Evolutionary conservation across 1,284 basidiomycete genomes (phyloP), one percentile per base, ranked within the genome.

Genomic region (Irpex sp.): DNA sequence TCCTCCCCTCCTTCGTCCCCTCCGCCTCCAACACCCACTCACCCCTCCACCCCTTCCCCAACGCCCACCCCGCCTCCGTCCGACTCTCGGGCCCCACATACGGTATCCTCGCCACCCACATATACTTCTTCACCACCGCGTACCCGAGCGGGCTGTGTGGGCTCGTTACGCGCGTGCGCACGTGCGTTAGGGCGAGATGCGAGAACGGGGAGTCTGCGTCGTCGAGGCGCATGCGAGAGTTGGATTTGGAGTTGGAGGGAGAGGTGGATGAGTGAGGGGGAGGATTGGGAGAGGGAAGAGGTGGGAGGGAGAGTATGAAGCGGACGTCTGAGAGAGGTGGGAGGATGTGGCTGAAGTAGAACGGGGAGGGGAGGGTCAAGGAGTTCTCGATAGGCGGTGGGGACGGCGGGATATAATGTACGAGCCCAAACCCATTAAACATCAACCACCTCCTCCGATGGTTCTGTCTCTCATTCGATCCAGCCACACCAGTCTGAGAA

Each of bases 21-120:
- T 89, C 87, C 2, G 82, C 84, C 71, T 91, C 87, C 23, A 91
- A 75, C 28, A 89, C 76, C 89, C 88, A 91, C 65, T 89, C 86
- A 2, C 87, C 86, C 47, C 80, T 75, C 88, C 88, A 91, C 1
- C 87, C 88, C 21, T 81, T 78, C 10, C 86, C 87, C 39, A 88
- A 75, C 39, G 74, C 77, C 58, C 73, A 71, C 58, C 72, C 72
- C 48, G 68, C 64, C 67, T 66, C 64, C 55, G 67, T 67, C 66
- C 70, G 62, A 53, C 63, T 66, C 61, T 67, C 67, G 19, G 72
- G 71, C 62, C 78, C 74, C 64, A 76, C 75, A 65, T 74, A 67
- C 65, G 81, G 70, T 54, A 87, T 74, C 23, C 80, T 75, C 48
- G 82, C 86, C 12, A 83, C 77, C 88, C 88, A 90, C 65, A 79